Conservation (phyloP, 805 yeast species). For the Sporopachydermia quercuum region DNA sequence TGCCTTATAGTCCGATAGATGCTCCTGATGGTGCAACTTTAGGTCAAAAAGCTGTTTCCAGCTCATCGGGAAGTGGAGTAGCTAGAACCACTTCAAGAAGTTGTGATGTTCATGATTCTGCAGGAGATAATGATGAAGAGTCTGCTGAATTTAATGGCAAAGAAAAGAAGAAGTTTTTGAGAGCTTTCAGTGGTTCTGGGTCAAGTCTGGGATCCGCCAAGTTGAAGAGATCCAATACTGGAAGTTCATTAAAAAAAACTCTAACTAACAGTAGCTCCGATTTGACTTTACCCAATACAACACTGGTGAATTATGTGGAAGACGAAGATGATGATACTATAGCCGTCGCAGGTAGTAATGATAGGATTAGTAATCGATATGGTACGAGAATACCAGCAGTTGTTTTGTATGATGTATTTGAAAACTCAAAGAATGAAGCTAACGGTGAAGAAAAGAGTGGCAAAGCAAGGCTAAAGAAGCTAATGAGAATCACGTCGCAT, state of each 20-base stretch:
- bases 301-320: neutral
- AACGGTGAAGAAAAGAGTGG: slow-evolving; percentile 1
- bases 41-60: neutral
- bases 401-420: neutral
- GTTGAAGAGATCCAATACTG: neutral
- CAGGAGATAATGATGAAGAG: neutral
- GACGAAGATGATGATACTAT: neutral
- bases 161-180: neutral
- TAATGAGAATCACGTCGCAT: neutral
- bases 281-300: neutral
- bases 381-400: neutral
- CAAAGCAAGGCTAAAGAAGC: neutral
- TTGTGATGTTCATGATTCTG: too few relatives aligned
- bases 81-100: too few relatives aligned
- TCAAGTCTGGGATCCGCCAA: neutral
- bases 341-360: neutral
- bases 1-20: neutral
- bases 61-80: neutral
- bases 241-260: neutral
- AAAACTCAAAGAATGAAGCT: neutral
- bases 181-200: neutral
- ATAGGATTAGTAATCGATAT: neutral
- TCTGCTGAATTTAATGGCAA: neutral
- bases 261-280: neutral
- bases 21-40: neutral